Conservation (phyloP, 2,329 filamentous ascomycete genomes). For the Myriosclerotinia curreyana region DNA sequence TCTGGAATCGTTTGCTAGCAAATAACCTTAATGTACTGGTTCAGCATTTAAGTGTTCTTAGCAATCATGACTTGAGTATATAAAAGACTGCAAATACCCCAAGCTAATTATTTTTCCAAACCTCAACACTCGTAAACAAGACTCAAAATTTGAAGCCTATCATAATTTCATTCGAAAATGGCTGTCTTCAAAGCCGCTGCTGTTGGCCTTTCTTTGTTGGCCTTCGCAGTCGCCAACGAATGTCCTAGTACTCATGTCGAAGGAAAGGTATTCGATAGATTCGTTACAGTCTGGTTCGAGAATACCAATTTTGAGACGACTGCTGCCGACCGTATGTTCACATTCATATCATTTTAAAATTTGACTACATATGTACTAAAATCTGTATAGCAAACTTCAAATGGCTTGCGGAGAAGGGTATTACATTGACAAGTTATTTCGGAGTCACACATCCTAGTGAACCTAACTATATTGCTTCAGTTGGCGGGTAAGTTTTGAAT, state of each 20-base stretch:
- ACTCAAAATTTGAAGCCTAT: no score
- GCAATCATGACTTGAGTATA: no score
- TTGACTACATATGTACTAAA: constrained; percentile 34
- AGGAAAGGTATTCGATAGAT: constrained; percentile 71
- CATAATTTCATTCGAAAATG: no score
- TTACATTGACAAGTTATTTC: constrained; percentile 57
- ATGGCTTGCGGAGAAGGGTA: constrained; percentile 58
- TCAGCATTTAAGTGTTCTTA: no score
- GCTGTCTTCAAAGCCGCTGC: no score
- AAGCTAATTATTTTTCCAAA: no score
- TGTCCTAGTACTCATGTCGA: constrained; percentile 60
- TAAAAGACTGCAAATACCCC: no score
- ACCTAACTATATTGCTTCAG: constrained; percentile 70
- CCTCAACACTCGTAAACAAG: no score
- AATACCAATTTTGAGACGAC: constrained; percentile 69
- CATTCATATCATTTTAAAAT: background rate
- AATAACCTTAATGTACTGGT: no score
- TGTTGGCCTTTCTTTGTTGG: no score
- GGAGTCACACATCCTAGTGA: constrained; percentile 70
- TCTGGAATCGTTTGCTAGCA: background rate
- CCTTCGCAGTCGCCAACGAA: no score
- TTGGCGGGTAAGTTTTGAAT: constrained; percentile 49
- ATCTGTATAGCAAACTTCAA: constrained; percentile 49
- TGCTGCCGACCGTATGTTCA: constrained; percentile 56
- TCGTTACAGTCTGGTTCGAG: constrained; percentile 72